Evolutionary conservation across 1,284 basidiomycete genomes (phyloP), one percentile per base, ranked within the genome.

Genomic region (Xanthoconium separans): DNA sequence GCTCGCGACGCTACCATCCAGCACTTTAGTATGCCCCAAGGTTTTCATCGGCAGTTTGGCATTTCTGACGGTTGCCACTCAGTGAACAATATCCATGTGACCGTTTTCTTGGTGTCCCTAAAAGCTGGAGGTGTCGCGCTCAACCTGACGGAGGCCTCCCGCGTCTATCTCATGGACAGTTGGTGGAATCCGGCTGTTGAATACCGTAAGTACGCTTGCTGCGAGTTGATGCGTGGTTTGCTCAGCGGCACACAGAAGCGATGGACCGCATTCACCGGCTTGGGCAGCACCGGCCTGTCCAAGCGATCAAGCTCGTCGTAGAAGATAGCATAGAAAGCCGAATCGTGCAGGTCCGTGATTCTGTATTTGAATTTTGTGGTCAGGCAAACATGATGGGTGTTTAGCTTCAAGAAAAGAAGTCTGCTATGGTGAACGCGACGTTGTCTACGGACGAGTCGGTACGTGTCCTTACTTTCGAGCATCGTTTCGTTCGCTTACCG

Each of bases 321-420:
- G 95, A 98, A 70, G 95, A 99, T 70, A 94, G 91, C 59, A 98
- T 99, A 61, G 96, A 99, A 71, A 91, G 90, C 65, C 87, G 94
- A 59, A 96, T 97, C 59, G 78, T 91, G n/a, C 87, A 89, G 72
- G 82, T 84, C 50, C 45, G 73, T 54, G 22, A 33, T 18, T 16
- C 43, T 33, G 20, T 41, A 33, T 22, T 36, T 45, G 6, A 43
- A n/a, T 36, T 53, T n/a, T 24, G 24, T 6, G 24, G 6, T 3
- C 24, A 24, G 24, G 20, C 42, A 22, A 30, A 42, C 27, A 44
- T 46, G 30, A 39, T 24, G 13, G 31, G 20, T 31, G 0, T 30
- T 53, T 61, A 95, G 81, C 79, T 99, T 16, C 96, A 98, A 73
- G 92, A 96, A 73, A 96, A 96, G 77, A 96, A 96, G 72, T 85